A percentile compares a stretch with the other conserved stretches of the same genome.
phyloP scores from a whole-genome alignment of 2,329 filamentous ascomycete genomes.

The Plectosphaerella plurivora region DNA sequence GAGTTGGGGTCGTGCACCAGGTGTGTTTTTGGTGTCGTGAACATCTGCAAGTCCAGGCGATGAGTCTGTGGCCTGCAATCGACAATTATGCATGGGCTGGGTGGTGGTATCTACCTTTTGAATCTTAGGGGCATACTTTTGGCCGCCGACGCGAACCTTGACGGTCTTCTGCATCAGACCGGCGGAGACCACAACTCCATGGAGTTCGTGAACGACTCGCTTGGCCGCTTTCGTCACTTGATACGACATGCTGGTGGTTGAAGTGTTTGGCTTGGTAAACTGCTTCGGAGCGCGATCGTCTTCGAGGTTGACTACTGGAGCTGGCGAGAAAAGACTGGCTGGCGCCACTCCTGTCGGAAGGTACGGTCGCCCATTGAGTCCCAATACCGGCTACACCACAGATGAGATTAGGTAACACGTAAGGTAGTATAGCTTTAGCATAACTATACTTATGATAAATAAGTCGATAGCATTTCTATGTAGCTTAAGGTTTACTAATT shows the following conservation, averaged over 20 bases:
- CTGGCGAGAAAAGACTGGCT: too few relatives aligned
- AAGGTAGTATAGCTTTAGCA: too few relatives aligned
- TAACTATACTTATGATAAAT: too few relatives aligned
- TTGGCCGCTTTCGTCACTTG: constrained; percentile 20
- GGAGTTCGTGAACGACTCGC: constrained; percentile 45
- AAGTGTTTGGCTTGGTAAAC: too few relatives aligned
- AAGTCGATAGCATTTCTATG: too few relatives aligned
- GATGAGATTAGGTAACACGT: too few relatives aligned
- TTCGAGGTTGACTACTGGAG: too few relatives aligned
- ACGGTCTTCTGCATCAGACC: constrained; percentile 76
- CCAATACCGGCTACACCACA: too few relatives aligned
- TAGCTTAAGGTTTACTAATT: too few relatives aligned
- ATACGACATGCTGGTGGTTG: background rate
- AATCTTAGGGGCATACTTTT: constrained; percentile 57
- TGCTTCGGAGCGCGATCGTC: too few relatives aligned
- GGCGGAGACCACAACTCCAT: constrained; percentile 71
- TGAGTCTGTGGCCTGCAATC: background rate
- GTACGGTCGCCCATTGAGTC: too few relatives aligned
- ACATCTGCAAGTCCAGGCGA: constrained; percentile 47
- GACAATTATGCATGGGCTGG: background rate
- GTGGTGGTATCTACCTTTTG: constrained; percentile 8
- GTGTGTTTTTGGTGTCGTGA: constrained; percentile 58
- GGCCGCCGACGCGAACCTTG: constrained; percentile 68
- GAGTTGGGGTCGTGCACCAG: constrained; percentile 76
- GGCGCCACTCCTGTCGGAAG: too few relatives aligned